Conservation (phyloP, 2,329 filamentous ascomycete species). For the Cytospora paraplurivora region DNA sequence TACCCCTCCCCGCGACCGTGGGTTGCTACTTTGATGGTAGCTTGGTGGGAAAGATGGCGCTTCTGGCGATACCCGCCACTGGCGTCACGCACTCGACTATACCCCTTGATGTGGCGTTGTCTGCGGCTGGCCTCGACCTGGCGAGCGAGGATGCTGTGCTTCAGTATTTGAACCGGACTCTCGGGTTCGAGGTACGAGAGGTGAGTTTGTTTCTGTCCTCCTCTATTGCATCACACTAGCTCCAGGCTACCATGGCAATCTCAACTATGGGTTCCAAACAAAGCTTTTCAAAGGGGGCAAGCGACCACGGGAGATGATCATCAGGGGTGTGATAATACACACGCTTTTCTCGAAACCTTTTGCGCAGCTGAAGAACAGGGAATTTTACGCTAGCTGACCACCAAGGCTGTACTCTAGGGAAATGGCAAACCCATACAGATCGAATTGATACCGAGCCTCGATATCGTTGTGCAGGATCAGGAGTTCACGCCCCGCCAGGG, state of each 20-base stretch:
- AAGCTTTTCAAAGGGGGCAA: neutral
- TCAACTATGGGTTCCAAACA: neutral
- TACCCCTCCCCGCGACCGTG: constrained; percentile 43
- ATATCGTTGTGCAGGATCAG: constrained; percentile 40
- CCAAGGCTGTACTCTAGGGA: constrained; percentile 30
- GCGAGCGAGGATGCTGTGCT: constrained; percentile 19
- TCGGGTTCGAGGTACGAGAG: constrained; percentile 32
- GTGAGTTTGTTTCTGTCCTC: constrained; percentile 28
- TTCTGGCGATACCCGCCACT: constrained; percentile 42
- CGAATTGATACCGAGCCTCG: constrained; percentile 39
- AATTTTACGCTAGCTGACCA: neutral
- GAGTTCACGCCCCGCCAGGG: constrained; percentile 29
- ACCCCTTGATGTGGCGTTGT: constrained; percentile 34
- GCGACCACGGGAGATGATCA: neutral
- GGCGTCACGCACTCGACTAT: constrained; percentile 40
- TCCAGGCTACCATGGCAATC: neutral
- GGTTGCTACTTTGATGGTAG: constrained; percentile 37
- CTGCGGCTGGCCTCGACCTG: constrained; percentile 28
- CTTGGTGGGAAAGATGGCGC: constrained; percentile 38
- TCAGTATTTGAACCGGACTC: constrained; percentile 28
- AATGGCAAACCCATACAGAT: constrained; percentile 38
- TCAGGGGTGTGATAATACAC: no score
- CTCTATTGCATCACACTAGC: neutral
- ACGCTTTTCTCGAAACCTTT: neutral
- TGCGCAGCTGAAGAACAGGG: neutral